Conservation (phyloP, 2,329 filamentous ascomycete genomes). For the Epichloe coenophiala region DNA sequence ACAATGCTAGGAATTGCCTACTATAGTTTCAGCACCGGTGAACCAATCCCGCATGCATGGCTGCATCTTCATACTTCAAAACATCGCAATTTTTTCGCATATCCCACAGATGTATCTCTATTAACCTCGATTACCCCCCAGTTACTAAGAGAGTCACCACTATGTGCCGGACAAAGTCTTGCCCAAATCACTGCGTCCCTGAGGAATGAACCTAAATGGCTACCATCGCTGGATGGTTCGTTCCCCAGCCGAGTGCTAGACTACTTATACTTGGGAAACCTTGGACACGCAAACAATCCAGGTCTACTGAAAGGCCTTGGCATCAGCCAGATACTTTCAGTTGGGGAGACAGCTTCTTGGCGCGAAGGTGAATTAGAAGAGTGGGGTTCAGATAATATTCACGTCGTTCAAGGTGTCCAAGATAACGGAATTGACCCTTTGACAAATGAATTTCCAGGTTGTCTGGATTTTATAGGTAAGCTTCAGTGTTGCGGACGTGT, state of each 20-base stretch:
- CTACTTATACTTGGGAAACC: too few species aligned
- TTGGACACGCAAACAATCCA: too few species aligned
- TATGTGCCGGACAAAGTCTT: too few species aligned
- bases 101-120: conserved; percentile 76
- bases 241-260: too few species aligned
- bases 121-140: conserved; percentile 65
- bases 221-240: too few species aligned
- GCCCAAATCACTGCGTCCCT: too few species aligned
- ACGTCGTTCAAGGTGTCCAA: conserved; percentile 74
- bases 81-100: conserved; percentile 89
- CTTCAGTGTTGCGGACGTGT: too few species aligned
- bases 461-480: conserved; percentile 80
- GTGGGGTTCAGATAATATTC: conserved; percentile 68
- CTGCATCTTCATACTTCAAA: conserved; percentile 68
- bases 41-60: conserved; percentile 75
- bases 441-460: conserved; percentile 71
- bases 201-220: too few species aligned
- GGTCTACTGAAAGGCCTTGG: too few species aligned
- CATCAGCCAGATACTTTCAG: too few species aligned
- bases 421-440: conserved; percentile 94
- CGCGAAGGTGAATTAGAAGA: conserved; percentile 51
- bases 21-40: conserved; percentile 79
- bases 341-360: conserved; percentile 79
- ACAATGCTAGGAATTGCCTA: conserved; percentile 83
- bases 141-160: too few species aligned